Base-by-base conservation (phyloP, 73 alveolate genomes). In the Paramecium sexaurelia region DNA sequence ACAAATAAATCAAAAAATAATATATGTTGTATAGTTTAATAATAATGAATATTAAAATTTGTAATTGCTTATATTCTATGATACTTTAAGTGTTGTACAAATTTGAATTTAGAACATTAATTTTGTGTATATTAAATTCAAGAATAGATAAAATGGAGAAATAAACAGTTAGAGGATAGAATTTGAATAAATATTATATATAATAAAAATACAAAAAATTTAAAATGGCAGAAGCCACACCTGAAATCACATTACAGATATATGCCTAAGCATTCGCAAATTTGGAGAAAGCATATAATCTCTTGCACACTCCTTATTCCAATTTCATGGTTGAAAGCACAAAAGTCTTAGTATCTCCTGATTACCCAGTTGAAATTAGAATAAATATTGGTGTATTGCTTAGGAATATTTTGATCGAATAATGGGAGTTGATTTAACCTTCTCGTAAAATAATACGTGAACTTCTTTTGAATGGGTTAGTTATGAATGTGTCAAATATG, bases 401-500 rank as follows among this genome's bases (percentile, higher is more conserved):
- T 10, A 78, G 29, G 55, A 22, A 22, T 17, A 41, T 78, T 17
- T 45, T 78, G 27, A 45, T 45, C 29, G 43, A 78, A 33, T 78
- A 78, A 39, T 78, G 90, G 90, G 90, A 78, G 24, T 41, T 7
- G 19, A 78, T 78, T 9, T 40, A 78, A 22, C 90, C 90, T 7
- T 43, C 24, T 29, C 43, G 90, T 29, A 78, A 88, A 71, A 75
- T 68, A 10, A 88, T 88, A 20, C 69, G 94, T 37, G 94, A 88
- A 43, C 68, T 88, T 24, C 57, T 88, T n/a, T 69, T 88, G 35
- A 75, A 88, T 68, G 94, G 94, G 35, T 43, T 88, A 33, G 84
- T 88, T 9, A 88, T 88, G 94, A 88, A 88, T 88, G 94, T 55
- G 17, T 55, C 84, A 67, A 82, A 88, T 36, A 41, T 88, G 83